Base-by-base conservation (phyloP, 2,329 filamentous ascomycete species). In the Xylaria sp. region DNA sequence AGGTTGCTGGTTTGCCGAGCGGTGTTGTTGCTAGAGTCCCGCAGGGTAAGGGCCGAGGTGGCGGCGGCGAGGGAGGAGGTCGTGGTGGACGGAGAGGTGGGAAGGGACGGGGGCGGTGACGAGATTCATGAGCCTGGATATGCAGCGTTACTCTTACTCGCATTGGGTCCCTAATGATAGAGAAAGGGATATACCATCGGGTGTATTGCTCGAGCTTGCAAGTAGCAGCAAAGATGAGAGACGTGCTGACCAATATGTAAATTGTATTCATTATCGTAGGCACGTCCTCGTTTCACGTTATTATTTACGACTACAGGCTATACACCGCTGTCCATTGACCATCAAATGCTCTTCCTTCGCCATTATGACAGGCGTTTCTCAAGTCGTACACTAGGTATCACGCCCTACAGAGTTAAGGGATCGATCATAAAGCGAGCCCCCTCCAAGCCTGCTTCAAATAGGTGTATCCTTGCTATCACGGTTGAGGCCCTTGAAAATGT, bases 1-100 rank as follows among this genome's bases (percentile, higher is more conserved):
- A 88, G 71, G 77, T 87, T 48, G 84, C 82, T 9, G 87, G 93
- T 71, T 78, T 94, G 69, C 92, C 90, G 54, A 79, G 81, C 47
- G 80, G 77, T 0, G 79, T 90, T 23, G 82, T 81, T 66, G 77
- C 78, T 27, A 76, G 76, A 56, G 70, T 78, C 37, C 84, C 84
- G 19, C 70, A 75, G 72, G 78, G 83, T 72, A 82, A 85, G 81
- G 59, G 51, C 8, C 79, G 67, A 67, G 80, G 75, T 9, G 68
- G 74, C 3, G 69, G 68, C 17, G 67, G 68, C 8, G 64, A 58
- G 31, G 64, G 76, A 41, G 72, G 75, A 4, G 67, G 72, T 15
- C 63, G 76, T 53, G 72, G 75, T 13, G 68, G 72, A 23, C 63
- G 73, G 46, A 51, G 64, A 64, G 38, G 63, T 64, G 37, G 60